Conservation (phyloP, 306 rosid species). For the Vigna mungo region DNA sequence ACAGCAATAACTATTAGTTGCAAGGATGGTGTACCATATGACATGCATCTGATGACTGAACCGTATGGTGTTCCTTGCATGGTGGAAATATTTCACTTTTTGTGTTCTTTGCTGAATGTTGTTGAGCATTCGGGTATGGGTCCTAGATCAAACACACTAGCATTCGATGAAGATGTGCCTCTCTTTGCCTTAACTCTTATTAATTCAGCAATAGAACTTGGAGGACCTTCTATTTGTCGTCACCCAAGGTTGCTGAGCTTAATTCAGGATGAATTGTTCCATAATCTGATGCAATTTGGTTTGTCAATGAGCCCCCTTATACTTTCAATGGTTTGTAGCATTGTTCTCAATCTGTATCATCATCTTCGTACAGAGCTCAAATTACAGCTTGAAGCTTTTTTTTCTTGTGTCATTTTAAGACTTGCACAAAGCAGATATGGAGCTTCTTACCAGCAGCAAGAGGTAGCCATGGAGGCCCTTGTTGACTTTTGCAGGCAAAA, state of each 20-base stretch:
- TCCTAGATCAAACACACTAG: constrained; percentile 75
- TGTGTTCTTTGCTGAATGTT: constrained; percentile 86
- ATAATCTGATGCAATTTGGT: constrained; percentile 88
- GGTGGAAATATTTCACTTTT: constrained; percentile 94
- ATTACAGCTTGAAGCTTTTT: constrained; percentile 87
- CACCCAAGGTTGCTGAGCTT: constrained; percentile 83
- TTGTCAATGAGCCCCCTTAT: constrained; percentile 82
- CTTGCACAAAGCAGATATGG: constrained; percentile 89
- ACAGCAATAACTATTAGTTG: constrained; percentile 54
- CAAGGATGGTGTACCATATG: constrained; percentile 73
- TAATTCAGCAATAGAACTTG: constrained; percentile 91
- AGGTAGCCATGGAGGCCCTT: constrained; percentile 94
- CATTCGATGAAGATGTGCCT: constrained; percentile 96
- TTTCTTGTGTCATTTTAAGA: constrained; percentile 89
- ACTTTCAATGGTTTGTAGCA: constrained; percentile 86
- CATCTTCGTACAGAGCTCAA: constrained; percentile 82
- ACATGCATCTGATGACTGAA: constrained; percentile 80
- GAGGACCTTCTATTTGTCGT: constrained; percentile 80
- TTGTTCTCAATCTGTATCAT: constrained; percentile 81
- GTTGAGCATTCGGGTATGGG: constrained; percentile 76
- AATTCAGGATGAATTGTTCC: constrained; percentile 89
- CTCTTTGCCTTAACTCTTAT: constrained; percentile 90
- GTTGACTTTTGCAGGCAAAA: constrained; percentile 95
- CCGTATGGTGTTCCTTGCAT: constrained; percentile 98
- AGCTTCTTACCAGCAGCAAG: constrained; percentile 92